Percentiles rank a stretch among this genome's conserved stretches.
phyloP scores from a whole-genome alignment of 2,329 filamentous ascomycete genomes.

The Fusarium dimerum region DNA sequence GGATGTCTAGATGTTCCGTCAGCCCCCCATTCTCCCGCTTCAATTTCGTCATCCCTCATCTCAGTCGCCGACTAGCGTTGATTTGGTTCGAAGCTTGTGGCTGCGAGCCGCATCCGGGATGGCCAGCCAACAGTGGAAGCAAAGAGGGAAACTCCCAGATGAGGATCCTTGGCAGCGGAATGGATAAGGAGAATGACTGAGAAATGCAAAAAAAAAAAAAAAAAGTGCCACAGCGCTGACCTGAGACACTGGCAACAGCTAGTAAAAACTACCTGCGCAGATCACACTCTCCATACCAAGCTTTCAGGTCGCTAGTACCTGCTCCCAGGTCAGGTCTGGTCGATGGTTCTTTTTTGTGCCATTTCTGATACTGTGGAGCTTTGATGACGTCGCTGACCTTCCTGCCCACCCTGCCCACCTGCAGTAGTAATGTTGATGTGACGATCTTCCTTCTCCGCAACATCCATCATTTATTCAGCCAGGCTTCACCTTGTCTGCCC shows the following conservation, averaged over 20 bases:
- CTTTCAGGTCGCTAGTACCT: background rate
- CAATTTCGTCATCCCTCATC: conserved; percentile 29
- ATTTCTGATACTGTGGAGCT: conserved; percentile 24
- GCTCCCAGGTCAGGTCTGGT: background rate
- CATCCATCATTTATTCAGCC: conserved; percentile 16
- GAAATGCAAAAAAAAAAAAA: background rate
- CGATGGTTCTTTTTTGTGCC: conserved; percentile 2
- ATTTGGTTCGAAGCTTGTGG: conserved; percentile 22
- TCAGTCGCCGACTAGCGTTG: conserved; percentile 26
- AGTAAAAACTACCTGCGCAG: background rate
- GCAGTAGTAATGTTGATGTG: conserved; percentile 14
- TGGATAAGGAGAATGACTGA: conserved; percentile 3
- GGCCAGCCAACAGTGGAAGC: conserved; percentile 13
- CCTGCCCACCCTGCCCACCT: conserved; percentile 8
- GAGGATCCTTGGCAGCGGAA: conserved; percentile 15
- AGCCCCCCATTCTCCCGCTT: conserved; percentile 15
- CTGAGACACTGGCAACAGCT: conserved; percentile 17
- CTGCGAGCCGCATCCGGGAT: conserved; percentile 29
- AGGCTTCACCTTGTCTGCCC: conserved; percentile 21
- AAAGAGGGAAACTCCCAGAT: conserved; percentile 13
- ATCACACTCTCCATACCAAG: background rate
- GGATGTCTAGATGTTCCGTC: conserved; percentile 4
- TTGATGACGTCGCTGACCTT: conserved; percentile 30
- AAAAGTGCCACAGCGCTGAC: conserved; percentile 12
- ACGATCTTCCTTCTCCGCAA: conserved; percentile 33